Conservation (phyloP, 108 stramenopile genomes). For the Cylindrotheca fusiformis region DNA sequence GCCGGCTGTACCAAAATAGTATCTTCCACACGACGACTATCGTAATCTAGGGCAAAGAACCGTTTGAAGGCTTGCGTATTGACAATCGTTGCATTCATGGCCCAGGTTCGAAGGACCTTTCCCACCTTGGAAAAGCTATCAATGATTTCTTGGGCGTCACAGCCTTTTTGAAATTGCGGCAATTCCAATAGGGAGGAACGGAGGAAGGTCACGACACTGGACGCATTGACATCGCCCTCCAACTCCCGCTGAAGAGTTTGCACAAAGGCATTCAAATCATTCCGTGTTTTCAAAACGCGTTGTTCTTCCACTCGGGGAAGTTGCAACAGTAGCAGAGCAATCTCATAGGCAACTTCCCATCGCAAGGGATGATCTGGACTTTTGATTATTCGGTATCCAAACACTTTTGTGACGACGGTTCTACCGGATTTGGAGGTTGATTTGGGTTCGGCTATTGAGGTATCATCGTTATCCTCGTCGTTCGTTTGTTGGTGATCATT, state of each 20-base stretch:
- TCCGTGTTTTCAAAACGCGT: slow-evolving; percentile 34
- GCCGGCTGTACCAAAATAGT: neutral
- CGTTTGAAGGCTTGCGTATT: slow-evolving; percentile 40
- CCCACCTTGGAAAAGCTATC: slow-evolving; percentile 18
- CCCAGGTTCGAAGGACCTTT: slow-evolving; percentile 37
- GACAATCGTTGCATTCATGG: slow-evolving; percentile 47
- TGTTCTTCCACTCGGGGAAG: slow-evolving; percentile 41
- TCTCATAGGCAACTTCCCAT: slow-evolving; percentile 64
- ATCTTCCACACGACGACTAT: slow-evolving; percentile 3
- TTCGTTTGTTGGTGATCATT: neutral
- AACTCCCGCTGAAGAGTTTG: slow-evolving; percentile 7
- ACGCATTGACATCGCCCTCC: neutral
- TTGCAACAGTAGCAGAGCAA: slow-evolving; percentile 47
- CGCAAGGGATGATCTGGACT: slow-evolving; percentile 7
- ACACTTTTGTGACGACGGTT: slow-evolving; percentile 47
- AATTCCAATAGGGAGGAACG: neutral
- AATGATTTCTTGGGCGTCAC: neutral
- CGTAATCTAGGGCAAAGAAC: slow-evolving; percentile 31
- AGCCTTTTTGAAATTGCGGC: neutral
- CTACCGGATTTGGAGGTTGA: slow-evolving; percentile 21
- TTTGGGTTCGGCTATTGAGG: neutral
- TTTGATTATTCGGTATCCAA: slow-evolving; percentile 23
- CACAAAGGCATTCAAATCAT: slow-evolving; percentile 24
- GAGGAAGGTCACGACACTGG: neutral
- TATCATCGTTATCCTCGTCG: slow-evolving; percentile 1